Percentiles rank a stretch among this genome's conserved stretches.
Conservation (phyloP, 192 early-diverging fungal genomes). For the Funneliformis mosseae region DNA sequence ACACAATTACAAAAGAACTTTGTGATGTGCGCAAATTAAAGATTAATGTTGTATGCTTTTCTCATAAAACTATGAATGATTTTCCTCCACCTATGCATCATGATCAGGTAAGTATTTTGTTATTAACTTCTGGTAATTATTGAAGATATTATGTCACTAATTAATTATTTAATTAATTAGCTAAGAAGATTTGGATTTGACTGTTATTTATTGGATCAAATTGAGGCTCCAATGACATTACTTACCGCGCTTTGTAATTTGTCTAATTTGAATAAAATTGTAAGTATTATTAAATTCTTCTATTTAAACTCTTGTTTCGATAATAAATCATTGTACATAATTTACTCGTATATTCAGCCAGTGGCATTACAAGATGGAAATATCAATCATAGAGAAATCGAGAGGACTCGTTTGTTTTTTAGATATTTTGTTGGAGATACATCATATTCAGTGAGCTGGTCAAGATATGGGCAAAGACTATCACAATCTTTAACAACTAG, state of each 20-base stretch:
- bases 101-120: slow-evolving; percentile 27
- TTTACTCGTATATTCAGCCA: slow-evolving; percentile 35
- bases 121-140: too few species aligned
- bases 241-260: slow-evolving; percentile 65
- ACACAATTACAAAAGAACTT: slow-evolving; percentile 61
- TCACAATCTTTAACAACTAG: slow-evolving; percentile 30
- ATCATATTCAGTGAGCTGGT: slow-evolving; percentile 33
- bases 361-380: slow-evolving; percentile 22
- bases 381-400: slow-evolving; percentile 23
- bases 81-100: slow-evolving; percentile 40
- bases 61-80: slow-evolving; percentile 35
- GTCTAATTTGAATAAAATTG: slow-evolving; percentile 60
- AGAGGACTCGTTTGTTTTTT: slow-evolving; percentile 23
- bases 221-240: slow-evolving; percentile 72
- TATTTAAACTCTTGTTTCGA: not conserved
- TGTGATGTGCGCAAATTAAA: slow-evolving; percentile 64
- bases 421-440: slow-evolving; percentile 35
- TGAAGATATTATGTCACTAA: not conserved
- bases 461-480: slow-evolving; percentile 38
- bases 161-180: slow-evolving; percentile 32
- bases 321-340: not conserved
- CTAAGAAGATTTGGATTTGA: slow-evolving; percentile 70
- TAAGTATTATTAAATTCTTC: slow-evolving; percentile 31
- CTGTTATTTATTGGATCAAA: slow-evolving; percentile 69
- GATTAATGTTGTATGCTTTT: slow-evolving; percentile 60